phyloP scores from a whole-genome alignment of 1,284 basidiomycete genomes.

The Trametes pubescens region DNA sequence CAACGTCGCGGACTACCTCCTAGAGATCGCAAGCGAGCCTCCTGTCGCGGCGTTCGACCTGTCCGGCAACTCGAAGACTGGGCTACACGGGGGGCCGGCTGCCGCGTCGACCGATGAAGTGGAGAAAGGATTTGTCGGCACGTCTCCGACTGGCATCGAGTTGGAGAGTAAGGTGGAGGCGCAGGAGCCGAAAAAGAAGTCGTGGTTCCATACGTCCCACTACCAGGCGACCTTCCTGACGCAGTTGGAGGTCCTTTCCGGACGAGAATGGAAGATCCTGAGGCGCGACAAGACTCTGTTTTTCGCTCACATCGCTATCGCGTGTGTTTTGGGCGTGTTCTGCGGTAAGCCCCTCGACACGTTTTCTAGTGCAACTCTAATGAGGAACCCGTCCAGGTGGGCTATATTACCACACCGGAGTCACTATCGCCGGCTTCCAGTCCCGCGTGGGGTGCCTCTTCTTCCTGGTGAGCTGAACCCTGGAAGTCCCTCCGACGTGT shows the following conservation, averaged over 20 bases:
- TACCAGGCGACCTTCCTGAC: slow-evolving; percentile 85
- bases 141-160: slow-evolving; percentile 2
- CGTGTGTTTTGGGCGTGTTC: slow-evolving; percentile 81
- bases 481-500: neutral
- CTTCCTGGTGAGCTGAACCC: slow-evolving; percentile 70
- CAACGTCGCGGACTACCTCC: slow-evolving; percentile 89
- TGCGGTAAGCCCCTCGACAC: slow-evolving; percentile 55
- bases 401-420: slow-evolving; percentile 80
- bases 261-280: slow-evolving; percentile 85
- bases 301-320: slow-evolving; percentile 75
- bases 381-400: slow-evolving; percentile 59
- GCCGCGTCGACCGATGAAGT: slow-evolving; percentile 25
- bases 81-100: slow-evolving; percentile 4
- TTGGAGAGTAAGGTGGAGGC: slow-evolving; percentile 4
- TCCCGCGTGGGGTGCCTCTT: slow-evolving; percentile 90
- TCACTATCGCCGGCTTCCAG: slow-evolving; percentile 91
- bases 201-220: slow-evolving; percentile 28
- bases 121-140: slow-evolving; percentile 25
- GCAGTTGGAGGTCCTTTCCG: slow-evolving; percentile 81
- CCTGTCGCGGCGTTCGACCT: slow-evolving; percentile 53
- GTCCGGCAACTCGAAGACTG: slow-evolving; percentile 13
- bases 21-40: slow-evolving; percentile 82
- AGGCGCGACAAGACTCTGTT: slow-evolving; percentile 85
- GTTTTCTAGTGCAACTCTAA: neutral
- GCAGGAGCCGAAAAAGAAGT: slow-evolving; percentile 12